These are phyloP conservation scores for Clarireedia sp. DNA, from an alignment of 2,329 filamentous ascomycete species.

Conservation along the genomic window DNA sequence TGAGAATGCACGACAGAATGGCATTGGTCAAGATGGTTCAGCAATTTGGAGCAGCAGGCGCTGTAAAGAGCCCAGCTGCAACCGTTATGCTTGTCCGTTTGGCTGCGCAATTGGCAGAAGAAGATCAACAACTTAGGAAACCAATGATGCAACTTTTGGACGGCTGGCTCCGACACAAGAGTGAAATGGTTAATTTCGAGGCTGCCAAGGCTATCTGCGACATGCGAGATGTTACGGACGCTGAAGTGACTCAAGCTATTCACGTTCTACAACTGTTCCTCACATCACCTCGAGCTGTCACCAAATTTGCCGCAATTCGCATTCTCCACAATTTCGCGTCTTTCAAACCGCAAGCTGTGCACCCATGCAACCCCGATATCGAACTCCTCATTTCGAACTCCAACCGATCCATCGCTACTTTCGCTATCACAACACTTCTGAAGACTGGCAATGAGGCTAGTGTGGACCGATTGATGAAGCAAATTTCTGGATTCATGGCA, in stretches of 20 bases:
- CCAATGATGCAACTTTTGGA: constrained; percentile 97
- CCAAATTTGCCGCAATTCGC: constrained; percentile 93
- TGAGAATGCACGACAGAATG: constrained; percentile 97
- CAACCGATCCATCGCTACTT: constrained; percentile 95
- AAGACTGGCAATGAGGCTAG: constrained; percentile 98
- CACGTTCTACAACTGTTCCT: constrained; percentile 95
- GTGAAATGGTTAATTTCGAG: constrained; percentile 99
- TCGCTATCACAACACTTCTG: constrained; percentile 93
- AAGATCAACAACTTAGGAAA: constrained; percentile 80
- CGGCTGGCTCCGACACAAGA: constrained; percentile 96
- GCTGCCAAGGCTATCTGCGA: constrained; percentile 97
- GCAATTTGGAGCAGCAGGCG: constrained; percentile 85
- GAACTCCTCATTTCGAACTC: constrained; percentile 93
- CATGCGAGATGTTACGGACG: constrained; percentile 85
- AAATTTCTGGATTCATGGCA: constrained; percentile 96
- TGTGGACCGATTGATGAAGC: constrained; percentile 96
- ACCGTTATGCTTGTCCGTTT: constrained; percentile 87
- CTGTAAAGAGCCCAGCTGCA: constrained; percentile 90
- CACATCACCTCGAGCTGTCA: constrained; percentile 88
- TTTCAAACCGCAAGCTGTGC: constrained; percentile 89
- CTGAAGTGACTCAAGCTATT: constrained; percentile 83
- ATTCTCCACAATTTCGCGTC: constrained; percentile 95
- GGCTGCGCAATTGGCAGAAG: constrained; percentile 87
- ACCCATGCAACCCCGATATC: constrained; percentile 93
- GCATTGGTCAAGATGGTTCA: constrained; percentile 99